Percentiles rank a stretch among this genome's conserved stretches.
Conservation (phyloP, 2,329 filamentous ascomycete species). For the Hypoxylon sp. region DNA sequence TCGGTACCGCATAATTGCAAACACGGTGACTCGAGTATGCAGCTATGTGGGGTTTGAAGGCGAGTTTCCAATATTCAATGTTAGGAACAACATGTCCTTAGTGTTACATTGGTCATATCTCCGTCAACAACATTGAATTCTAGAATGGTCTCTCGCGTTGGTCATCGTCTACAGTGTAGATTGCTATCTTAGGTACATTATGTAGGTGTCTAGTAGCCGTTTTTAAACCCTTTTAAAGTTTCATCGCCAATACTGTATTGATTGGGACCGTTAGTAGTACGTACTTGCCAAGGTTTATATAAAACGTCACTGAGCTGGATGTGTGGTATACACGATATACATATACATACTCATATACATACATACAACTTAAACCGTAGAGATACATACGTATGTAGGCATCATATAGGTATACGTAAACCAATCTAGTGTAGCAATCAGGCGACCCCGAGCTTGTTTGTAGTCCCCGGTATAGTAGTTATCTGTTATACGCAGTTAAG, state of each 20-base stretch:
- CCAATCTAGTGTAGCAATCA: conserved; percentile 18
- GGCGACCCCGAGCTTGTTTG: conserved; percentile 22
- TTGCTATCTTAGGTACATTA: no score
- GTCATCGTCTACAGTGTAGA: not conserved
- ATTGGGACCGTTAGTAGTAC: not conserved
- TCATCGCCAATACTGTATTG: not conserved
- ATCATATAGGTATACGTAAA: conserved; percentile 21
- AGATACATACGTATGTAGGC: not conserved
- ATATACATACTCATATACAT: no score
- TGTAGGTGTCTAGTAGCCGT: not conserved
- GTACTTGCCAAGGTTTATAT: not conserved
- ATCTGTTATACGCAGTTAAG: conserved; percentile 23
- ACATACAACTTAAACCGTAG: not conserved
- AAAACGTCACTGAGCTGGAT: not conserved
- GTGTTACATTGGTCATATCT: not conserved
- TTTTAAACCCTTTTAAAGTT: not conserved
- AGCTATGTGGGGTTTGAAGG: not conserved
- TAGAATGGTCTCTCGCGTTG: not conserved
- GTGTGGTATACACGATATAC: not conserved
- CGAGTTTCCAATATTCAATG: not conserved
- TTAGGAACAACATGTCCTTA: not conserved
- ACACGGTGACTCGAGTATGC: not conserved
- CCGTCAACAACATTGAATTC: not conserved
- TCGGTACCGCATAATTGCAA: conserved; percentile 2
- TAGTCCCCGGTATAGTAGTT: conserved; percentile 12